These are phyloP conservation scores for Neckera pumila DNA, from an alignment of 225 moss, liverwort and hornwort species.

Conservation along the genomic window DNA sequence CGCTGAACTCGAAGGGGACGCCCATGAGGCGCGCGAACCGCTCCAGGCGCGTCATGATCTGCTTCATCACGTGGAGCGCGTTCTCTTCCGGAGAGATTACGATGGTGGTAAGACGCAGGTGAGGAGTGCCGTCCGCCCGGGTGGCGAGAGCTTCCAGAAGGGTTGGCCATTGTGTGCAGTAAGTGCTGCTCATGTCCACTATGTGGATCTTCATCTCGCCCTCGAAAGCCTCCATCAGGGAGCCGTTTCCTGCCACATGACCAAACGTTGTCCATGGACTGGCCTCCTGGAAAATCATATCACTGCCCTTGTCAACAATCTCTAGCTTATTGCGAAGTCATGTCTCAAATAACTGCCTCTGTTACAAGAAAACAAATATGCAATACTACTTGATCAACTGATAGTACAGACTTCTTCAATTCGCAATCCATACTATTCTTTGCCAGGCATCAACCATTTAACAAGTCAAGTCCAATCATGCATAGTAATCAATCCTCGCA, in stretches of 20 bases:
- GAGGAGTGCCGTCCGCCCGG: constrained; percentile 59
- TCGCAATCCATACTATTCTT: background rate
- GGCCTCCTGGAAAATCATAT: constrained; percentile 28
- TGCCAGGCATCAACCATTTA: background rate
- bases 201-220: constrained; percentile 79
- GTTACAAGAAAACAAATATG: background rate
- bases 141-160: constrained; percentile 66
- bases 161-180: constrained; percentile 81
- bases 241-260: constrained; percentile 64
- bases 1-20: constrained; percentile 58
- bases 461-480: background rate
- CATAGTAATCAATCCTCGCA: background rate
- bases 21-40: constrained; percentile 75
- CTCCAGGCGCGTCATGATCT: constrained; percentile 64
- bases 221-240: constrained; percentile 62
- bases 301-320: background rate
- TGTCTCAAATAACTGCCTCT: too few relatives aligned
- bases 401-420: background rate
- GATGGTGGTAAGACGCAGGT: constrained; percentile 55
- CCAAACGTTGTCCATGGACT: constrained; percentile 86
- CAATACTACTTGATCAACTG: background rate
- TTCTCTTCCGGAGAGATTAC: constrained; percentile 56
- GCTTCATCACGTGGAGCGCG: constrained; percentile 52
- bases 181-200: constrained; percentile 67
- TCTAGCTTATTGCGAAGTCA: background rate